These are phyloP conservation scores for Beta macrorhiza DNA, from an alignment of 179 eudicot species.

Conservation along the genomic window DNA sequence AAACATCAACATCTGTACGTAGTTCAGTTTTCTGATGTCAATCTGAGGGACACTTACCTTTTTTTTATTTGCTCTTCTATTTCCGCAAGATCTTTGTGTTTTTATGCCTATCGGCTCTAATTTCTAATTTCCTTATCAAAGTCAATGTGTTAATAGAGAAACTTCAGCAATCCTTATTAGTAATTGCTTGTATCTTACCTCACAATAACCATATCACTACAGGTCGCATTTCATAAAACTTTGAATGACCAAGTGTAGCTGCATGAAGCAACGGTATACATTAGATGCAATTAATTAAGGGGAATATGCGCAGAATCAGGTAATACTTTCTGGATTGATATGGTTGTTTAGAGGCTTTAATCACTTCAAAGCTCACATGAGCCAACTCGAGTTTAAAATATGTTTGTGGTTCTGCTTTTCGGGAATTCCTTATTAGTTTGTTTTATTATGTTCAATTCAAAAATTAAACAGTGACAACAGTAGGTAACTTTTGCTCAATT, in stretches of 20 bases:
- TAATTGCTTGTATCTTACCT: constrained; percentile 1
- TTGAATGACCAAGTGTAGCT: constrained; percentile 46
- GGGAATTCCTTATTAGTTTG: neutral
- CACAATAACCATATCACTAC: constrained; percentile 14
- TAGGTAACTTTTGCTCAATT: too few relatives aligned
- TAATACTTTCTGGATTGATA: neutral
- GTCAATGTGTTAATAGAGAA: neutral
- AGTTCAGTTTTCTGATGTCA: neutral
- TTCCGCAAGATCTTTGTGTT: neutral
- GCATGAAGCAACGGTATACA: constrained; percentile 8
- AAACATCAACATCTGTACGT: constrained; percentile 88
- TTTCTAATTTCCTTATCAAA: neutral
- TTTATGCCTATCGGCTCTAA: neutral
- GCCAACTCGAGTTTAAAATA: too few relatives aligned
- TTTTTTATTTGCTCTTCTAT: neutral
- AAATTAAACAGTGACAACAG: too few relatives aligned
- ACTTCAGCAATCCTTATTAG: neutral
- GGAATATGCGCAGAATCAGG: constrained; percentile 6
- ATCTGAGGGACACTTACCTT: neutral
- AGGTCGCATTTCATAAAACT: constrained; percentile 89
- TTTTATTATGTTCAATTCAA: neutral
- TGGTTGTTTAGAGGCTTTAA: neutral
- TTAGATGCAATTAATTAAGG: constrained; percentile 7
- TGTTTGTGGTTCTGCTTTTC: neutral
- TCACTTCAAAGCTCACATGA: neutral